A percentile compares a stretch with the other conserved stretches of the same genome.
phyloP scores from a whole-genome alignment of 768 basidiomycete genomes.

The Steccherinum ochraceum region DNA sequence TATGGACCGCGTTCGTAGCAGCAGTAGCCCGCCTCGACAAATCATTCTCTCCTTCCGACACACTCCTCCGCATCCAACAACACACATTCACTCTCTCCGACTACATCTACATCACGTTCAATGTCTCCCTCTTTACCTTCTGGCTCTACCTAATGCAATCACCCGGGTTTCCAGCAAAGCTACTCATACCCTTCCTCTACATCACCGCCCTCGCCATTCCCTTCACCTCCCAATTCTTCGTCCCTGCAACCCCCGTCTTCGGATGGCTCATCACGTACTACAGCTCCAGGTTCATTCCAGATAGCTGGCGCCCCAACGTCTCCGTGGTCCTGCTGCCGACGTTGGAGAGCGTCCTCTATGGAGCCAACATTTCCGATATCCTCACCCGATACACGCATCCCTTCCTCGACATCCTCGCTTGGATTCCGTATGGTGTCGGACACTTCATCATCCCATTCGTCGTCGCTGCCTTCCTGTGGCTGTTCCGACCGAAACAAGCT shows the following conservation, averaged over 20 bases:
- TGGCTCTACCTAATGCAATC: conserved; percentile 70
- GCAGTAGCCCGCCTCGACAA: conserved; percentile 69
- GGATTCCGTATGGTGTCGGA: conserved; percentile 94
- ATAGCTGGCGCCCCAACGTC: conserved; percentile 67
- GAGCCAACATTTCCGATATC: conserved; percentile 96
- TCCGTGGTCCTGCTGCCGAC: conserved; percentile 93
- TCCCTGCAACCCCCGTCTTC: conserved; percentile 83
- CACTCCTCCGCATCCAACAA: conserved; percentile 48
- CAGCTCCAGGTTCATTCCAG: conserved; percentile 81
- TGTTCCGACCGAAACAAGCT: conserved; percentile 76
- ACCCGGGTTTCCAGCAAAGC: conserved; percentile 67
- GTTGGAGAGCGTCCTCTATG: conserved; percentile 90
- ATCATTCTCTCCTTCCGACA: conserved; percentile 65
- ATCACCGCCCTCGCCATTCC: conserved; percentile 67
- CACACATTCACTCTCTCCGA: conserved; percentile 55
- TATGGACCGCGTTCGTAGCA: conserved; percentile 28
- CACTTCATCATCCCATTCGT: conserved; percentile 88
- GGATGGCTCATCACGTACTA: conserved; percentile 85
- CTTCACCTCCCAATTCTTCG: conserved; percentile 84
- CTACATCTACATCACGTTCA: conserved; percentile 57
- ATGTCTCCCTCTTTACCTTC: conserved; percentile 54
- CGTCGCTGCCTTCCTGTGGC: conserved; percentile 81
- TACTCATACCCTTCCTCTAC: conserved; percentile 72
- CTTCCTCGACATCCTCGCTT: conserved; percentile 86
- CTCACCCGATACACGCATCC: conserved; percentile 93